These are phyloP conservation scores for Globisporangium barbulae DNA, from an alignment of 352 stramenopile genomes.

Conservation along the genomic window DNA sequence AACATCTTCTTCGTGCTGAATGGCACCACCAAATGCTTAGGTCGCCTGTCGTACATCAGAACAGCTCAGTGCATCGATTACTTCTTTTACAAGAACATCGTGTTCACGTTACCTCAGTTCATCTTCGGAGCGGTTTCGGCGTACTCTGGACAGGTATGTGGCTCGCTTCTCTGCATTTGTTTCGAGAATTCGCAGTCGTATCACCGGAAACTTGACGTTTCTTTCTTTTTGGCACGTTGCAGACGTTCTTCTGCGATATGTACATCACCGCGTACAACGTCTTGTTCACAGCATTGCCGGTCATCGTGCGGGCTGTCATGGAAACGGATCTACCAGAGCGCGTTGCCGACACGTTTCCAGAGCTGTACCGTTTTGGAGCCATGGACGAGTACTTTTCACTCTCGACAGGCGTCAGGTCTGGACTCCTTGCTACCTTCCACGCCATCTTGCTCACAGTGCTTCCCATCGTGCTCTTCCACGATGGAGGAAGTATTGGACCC, in stretches of 20 bases:
- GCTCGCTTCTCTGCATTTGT: neutral
- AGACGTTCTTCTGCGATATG: constrained; percentile 79
- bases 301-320: constrained; percentile 74
- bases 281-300: constrained; percentile 89
- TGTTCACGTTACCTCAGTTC: constrained; percentile 89
- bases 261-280: constrained; percentile 95
- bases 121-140: constrained; percentile 83
- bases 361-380: constrained; percentile 64
- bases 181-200: neutral
- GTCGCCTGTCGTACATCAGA: constrained; percentile 95
- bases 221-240: neutral
- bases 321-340: constrained; percentile 72
- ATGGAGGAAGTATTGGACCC: constrained; percentile 41
- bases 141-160: constrained; percentile 79
- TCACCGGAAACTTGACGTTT: neutral
- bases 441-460: constrained; percentile 55
- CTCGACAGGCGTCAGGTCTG: constrained; percentile 36
- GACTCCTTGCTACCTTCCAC: constrained; percentile 47
- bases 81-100: constrained; percentile 99
- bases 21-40: constrained; percentile 23
- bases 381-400: constrained; percentile 64
- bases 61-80: constrained; percentile 95
- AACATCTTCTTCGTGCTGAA: neutral
- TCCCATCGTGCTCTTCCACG: constrained; percentile 52
- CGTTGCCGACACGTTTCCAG: constrained; percentile 63